phyloP scores from a whole-genome alignment of 2,329 filamentous ascomycete genomes.

The Calonectria leucothoes region DNA sequence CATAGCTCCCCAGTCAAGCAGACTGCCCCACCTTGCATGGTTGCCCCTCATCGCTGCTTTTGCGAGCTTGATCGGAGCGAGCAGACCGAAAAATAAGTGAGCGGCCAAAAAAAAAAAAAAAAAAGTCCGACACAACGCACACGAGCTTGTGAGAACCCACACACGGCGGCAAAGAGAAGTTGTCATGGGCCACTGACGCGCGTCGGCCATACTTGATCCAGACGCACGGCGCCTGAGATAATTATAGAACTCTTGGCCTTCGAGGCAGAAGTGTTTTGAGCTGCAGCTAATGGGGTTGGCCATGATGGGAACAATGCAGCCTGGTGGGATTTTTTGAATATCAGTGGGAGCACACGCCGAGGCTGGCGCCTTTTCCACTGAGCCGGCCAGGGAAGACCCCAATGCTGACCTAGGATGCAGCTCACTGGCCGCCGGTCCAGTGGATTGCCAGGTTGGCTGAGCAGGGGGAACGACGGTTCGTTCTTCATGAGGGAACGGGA shows the following conservation, averaged over 20 bases:
- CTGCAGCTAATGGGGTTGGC: constrained; percentile 27
- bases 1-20: constrained; percentile 42
- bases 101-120: constrained; percentile 12
- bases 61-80: constrained; percentile 22
- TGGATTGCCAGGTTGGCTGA: constrained; percentile 38
- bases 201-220: constrained; percentile 26
- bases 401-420: constrained; percentile 29
- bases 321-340: constrained; percentile 33
- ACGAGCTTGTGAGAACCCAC: constrained; percentile 5
- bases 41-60: constrained; percentile 75
- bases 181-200: constrained; percentile 27
- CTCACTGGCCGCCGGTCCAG: constrained; percentile 35
- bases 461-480: constrained; percentile 28
- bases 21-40: constrained; percentile 66
- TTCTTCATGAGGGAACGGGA: constrained; percentile 21
- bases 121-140: constrained; percentile 1
- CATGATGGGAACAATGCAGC: constrained; percentile 26
- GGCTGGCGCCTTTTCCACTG: constrained; percentile 31
- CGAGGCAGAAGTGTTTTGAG: constrained; percentile 20
- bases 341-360: constrained; percentile 25
- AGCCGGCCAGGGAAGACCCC: constrained; percentile 27
- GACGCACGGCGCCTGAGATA: constrained; percentile 14
- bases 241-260: constrained; percentile 29
- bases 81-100: constrained; percentile 28
- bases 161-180: constrained; percentile 4